These are phyloP conservation scores for Ophiorrhiza pumila DNA, from an alignment of 257 asterid genomes.

Conservation along the genomic window DNA sequence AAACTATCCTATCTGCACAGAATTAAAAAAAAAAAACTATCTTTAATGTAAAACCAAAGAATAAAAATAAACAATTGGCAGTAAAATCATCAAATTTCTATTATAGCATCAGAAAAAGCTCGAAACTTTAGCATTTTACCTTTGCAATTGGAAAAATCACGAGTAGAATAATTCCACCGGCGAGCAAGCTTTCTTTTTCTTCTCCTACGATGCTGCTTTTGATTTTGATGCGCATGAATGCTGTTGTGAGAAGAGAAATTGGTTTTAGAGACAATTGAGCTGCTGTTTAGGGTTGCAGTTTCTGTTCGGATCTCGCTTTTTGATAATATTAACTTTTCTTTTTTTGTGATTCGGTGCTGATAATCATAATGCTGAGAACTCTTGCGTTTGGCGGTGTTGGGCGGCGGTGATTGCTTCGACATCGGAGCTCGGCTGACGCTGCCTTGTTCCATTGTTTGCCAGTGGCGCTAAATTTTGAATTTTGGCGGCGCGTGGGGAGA, in stretches of 20 bases:
- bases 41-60: no score
- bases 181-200: constrained; percentile 38
- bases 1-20: constrained; percentile 53
- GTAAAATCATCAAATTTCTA: not conserved
- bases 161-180: constrained; percentile 60
- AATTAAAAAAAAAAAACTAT: not conserved
- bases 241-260: constrained; percentile 25
- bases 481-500: constrained; percentile 21
- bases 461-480: constrained; percentile 11
- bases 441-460: constrained; percentile 7
- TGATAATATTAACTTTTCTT: constrained; percentile 24
- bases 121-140: constrained; percentile 25
- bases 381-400: constrained; percentile 19
- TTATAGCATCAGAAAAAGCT: not conserved
- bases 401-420: constrained; percentile 12
- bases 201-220: constrained; percentile 11
- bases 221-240: constrained; percentile 6
- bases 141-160: constrained; percentile 39
- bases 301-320: constrained; percentile 27
- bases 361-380: constrained; percentile 11
- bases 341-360: constrained; percentile 20
- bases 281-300: constrained; percentile 26
- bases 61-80: not conserved
- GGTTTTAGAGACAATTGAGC: constrained; percentile 14
- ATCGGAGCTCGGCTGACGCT: not conserved